Conservation (phyloP, 1,284 basidiomycete genomes). For the Marasmius sp. region DNA sequence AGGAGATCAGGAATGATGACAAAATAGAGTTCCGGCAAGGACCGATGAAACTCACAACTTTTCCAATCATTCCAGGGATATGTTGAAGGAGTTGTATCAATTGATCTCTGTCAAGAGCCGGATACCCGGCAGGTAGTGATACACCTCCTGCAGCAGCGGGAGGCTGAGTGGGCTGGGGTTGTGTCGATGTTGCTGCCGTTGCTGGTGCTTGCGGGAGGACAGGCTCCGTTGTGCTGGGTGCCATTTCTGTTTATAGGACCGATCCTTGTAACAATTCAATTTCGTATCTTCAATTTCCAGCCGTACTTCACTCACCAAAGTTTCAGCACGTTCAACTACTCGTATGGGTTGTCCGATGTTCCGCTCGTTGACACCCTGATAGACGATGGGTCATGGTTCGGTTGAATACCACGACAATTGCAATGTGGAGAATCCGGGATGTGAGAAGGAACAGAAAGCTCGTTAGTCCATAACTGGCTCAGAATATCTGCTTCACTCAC, state of each 20-base stretch:
- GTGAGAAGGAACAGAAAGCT: too few relatives aligned
- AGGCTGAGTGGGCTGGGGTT: neutral
- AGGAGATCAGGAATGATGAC: slow-evolving; percentile 6
- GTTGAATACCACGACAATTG: too few relatives aligned
- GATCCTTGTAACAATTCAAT: neutral
- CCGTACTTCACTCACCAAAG: too few relatives aligned
- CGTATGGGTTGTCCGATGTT: too few relatives aligned
- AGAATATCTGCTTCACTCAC: too few relatives aligned
- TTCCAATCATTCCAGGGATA: slow-evolving; percentile 44
- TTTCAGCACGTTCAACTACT: too few relatives aligned
- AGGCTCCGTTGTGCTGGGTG: neutral
- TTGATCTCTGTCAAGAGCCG: slow-evolving; percentile 43
- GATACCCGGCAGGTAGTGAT: neutral
- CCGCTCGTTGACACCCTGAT: too few relatives aligned
- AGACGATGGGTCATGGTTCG: too few relatives aligned
- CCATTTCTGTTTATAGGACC: neutral
- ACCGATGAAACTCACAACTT: slow-evolving; percentile 28
- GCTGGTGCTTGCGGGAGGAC: neutral
- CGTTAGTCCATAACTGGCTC: too few relatives aligned
- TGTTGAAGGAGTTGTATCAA: slow-evolving; percentile 51
- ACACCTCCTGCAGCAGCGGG: neutral
- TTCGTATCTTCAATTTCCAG: neutral
- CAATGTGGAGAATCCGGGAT: too few relatives aligned
- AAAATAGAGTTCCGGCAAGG: slow-evolving; percentile 15
- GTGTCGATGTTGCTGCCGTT: neutral